Conservation (phyloP, 1,139 yeast genomes). For the Groenewaldozyma auringiensis region DNA sequence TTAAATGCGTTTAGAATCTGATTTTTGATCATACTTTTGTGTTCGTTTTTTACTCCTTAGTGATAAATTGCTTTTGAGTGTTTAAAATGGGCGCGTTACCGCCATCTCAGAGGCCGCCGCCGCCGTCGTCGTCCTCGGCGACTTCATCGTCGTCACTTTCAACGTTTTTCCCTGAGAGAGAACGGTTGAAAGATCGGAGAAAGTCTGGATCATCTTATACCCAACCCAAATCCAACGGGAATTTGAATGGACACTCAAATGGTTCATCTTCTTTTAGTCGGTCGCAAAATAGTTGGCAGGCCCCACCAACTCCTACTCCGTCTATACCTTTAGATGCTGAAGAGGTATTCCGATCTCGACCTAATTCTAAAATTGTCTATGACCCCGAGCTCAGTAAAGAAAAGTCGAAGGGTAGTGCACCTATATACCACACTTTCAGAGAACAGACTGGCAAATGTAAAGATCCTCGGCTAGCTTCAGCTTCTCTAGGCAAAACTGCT, state of each 20-base stretch:
- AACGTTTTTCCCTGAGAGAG: constrained; percentile 15
- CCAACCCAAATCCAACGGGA: neutral
- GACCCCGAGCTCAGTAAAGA: constrained; percentile 52
- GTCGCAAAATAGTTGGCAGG: neutral
- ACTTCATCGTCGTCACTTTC: constrained; percentile 16
- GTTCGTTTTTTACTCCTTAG: too few species aligned
- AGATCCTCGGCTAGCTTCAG: constrained; percentile 18
- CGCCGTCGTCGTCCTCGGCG: too few species aligned
- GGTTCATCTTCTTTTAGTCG: neutral
- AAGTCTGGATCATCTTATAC: neutral
- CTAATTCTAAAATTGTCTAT: constrained; percentile 29
- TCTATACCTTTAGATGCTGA: neutral
- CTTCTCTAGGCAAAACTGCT: constrained; percentile 33
- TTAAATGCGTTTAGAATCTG: too few species aligned
- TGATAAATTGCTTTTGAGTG: too few species aligned
- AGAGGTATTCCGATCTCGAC: constrained; percentile 34
- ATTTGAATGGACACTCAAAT: neutral
- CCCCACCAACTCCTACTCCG: neutral
- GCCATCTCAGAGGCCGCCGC: too few species aligned
- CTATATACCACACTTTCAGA: constrained; percentile 27
- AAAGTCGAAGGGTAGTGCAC: constrained; percentile 35
- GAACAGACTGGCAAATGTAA: constrained; percentile 7
- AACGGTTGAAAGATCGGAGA: neutral
- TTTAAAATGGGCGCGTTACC: too few species aligned
- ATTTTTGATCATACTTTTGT: too few species aligned